Base-by-base conservation (phyloP, 495 filamentous ascomycete species). In the Aspergillus nanangensis region DNA sequence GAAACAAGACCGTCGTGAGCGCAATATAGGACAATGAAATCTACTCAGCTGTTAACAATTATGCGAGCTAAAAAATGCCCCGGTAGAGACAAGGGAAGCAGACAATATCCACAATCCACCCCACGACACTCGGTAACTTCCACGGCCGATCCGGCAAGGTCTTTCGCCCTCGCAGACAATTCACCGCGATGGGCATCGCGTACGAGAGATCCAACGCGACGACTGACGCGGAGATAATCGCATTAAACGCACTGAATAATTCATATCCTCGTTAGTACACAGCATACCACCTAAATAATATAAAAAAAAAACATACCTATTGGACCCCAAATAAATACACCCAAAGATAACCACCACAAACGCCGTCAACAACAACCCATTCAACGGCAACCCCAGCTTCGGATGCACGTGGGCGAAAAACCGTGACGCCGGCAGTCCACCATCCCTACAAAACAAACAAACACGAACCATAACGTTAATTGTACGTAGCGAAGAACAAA, bases 301-400 rank as follows among this genome's bases (percentile, higher is more conserved):
- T 8, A 15, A 10, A 9, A 11, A 39, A 29, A 14, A 11, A 4
- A 15, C 19, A n/a, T 57, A 67, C 67, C 74, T 82, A 18, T 72
- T 75, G 1, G 87, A 89, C 23, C 84, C 84, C n/a, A 91, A 72
- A 65, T 86, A 89, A 48, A 91, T 81, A 31, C 71, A 73, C 13
- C 87, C 87, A 47, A 90, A 87, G 17, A 89, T 67, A 14, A 85
- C 70, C 3, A 86, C 81, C 32, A 84, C 69, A 7, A 62, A 52
- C 3, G 74, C 68, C 13, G 85, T 90, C 31, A 87, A 69, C 32
- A 77, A 74, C 5, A 90, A 71, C 1, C 84, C 75, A 52, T 89
- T 86, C 15, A 90, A 61, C 3, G 87, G 87, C 8, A 88, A 73
- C 20, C 80, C 73, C 10, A 89, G 69, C 18, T 56, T 74, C 0